Evolutionary conservation across 306 rosid species (phyloP).

Genomic region (Quercus engelmannii): DNA sequence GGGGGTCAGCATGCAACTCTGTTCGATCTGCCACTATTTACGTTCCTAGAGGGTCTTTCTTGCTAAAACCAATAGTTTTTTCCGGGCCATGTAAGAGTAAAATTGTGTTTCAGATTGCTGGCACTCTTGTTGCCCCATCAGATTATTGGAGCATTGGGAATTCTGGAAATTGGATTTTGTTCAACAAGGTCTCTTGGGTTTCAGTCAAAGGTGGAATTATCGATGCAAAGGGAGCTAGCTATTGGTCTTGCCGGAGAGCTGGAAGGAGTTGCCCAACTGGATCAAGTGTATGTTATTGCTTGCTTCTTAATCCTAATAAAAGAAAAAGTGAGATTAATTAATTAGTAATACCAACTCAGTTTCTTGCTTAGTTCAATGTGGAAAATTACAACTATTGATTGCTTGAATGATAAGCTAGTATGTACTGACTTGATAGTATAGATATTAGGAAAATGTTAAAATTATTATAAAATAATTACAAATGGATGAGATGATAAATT

Average conservation of each 20-base stretch:
- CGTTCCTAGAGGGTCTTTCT: constrained; percentile 22
- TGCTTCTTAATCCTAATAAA: too few relatives aligned
- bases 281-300: constrained; percentile 10
- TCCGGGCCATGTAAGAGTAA: constrained; percentile 23
- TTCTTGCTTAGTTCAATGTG: too few relatives aligned
- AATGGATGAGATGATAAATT: too few relatives aligned
- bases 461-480: too few relatives aligned
- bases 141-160: constrained; percentile 21
- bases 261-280: constrained; percentile 15
- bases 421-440: too few relatives aligned
- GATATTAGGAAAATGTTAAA: too few relatives aligned
- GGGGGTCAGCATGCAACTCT: constrained; percentile 13
- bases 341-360: too few relatives aligned
- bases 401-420: too few relatives aligned
- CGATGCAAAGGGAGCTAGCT: constrained; percentile 11
- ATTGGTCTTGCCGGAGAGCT: constrained; percentile 10
- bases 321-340: too few relatives aligned
- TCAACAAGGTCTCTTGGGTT: constrained; percentile 11
- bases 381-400: too few relatives aligned
- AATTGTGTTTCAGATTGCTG: constrained; percentile 20
- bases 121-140: constrained; percentile 25
- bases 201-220: constrained; percentile 8
- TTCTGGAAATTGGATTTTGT: constrained; percentile 24
- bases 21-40: constrained; percentile 4
- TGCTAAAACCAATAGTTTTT: constrained; percentile 1